Evolutionary conservation across 2,329 filamentous ascomycete genomes (phyloP).

Genomic region (Aspergillus piperis): DNA sequence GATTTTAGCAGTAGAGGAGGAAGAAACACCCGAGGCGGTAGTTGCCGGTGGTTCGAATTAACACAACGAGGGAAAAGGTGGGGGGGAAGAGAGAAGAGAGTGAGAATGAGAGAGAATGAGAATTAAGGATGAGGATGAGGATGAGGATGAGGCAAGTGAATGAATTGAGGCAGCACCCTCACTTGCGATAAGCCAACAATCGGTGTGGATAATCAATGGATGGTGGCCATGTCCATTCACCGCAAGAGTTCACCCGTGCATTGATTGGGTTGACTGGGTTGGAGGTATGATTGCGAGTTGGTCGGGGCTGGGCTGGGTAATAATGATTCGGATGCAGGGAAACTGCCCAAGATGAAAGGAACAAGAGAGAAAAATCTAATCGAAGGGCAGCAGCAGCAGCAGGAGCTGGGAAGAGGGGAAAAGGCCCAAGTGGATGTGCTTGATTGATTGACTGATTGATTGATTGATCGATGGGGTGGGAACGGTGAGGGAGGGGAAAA

Average conservation of each 20-base stretch:
- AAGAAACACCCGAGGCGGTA: slow-evolving; percentile 15
- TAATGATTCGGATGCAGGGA: background rate
- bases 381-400: background rate
- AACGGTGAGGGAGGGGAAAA: slow-evolving; percentile 6
- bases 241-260: slow-evolving; percentile 6
- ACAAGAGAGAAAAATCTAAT: background rate
- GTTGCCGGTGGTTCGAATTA: slow-evolving; percentile 3
- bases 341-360: background rate
- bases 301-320: slow-evolving; percentile 1
- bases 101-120: slow-evolving; percentile 7
- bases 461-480: background rate
- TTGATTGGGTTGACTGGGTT: background rate
- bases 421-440: slow-evolving; percentile 4
- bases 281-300: too few relatives aligned
- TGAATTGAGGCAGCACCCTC: slow-evolving; percentile 27
- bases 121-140: background rate
- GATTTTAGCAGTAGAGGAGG: slow-evolving; percentile 4
- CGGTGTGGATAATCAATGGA: background rate
- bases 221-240: slow-evolving; percentile 8
- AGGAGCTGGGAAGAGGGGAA: background rate
- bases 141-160: slow-evolving; percentile 14
- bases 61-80: background rate
- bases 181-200: slow-evolving; percentile 22
- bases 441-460: background rate
- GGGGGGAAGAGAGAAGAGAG: slow-evolving; percentile 15